Percentiles rank a stretch among this genome's conserved stretches.
These are phyloP conservation scores for Yamadazyma akitaensis DNA, from an alignment of 805 yeast species.

Conservation along the genomic window DNA sequence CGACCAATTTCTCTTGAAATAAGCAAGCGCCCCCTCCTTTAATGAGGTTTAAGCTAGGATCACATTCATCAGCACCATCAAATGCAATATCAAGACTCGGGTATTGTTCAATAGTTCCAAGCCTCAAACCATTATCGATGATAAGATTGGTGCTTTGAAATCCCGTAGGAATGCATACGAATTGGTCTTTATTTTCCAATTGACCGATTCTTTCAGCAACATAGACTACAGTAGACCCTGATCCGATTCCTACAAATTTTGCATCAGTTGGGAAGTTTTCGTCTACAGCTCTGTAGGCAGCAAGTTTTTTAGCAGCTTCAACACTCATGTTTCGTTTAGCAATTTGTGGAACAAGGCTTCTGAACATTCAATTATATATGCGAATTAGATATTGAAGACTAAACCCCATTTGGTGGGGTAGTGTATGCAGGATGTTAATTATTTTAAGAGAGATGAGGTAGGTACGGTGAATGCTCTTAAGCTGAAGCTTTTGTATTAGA, in stretches of 20 bases:
- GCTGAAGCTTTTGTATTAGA: too few relatives aligned
- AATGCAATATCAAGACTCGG: slow-evolving; percentile 87
- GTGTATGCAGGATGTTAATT: background rate
- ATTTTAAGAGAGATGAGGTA: background rate
- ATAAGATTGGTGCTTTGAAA: slow-evolving; percentile 90
- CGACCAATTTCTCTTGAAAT: slow-evolving; percentile 93
- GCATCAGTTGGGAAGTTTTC: slow-evolving; percentile 70
- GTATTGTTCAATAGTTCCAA: slow-evolving; percentile 81
- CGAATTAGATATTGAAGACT: background rate
- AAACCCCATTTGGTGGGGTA: background rate
- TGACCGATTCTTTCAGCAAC: slow-evolving; percentile 93
- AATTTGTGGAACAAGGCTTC: background rate
- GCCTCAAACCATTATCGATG: slow-evolving; percentile 68
- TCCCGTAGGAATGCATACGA: slow-evolving; percentile 92
- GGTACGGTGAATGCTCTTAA: too few relatives aligned
- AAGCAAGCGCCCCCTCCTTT: slow-evolving; percentile 99
- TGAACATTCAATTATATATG: background rate
- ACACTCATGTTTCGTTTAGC: slow-evolving; percentile 26
- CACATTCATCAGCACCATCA: slow-evolving; percentile 99
- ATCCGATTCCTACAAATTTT: slow-evolving; percentile 86
- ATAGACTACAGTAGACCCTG: slow-evolving; percentile 96
- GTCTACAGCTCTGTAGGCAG: slow-evolving; percentile 92
- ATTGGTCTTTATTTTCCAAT: slow-evolving; percentile 46
- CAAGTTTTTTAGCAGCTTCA: slow-evolving; percentile 82
- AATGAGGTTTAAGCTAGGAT: slow-evolving; percentile 69